Evolutionary conservation across 1,284 basidiomycete genomes (phyloP).

Genomic region (Moesziomyces sp.): DNA sequence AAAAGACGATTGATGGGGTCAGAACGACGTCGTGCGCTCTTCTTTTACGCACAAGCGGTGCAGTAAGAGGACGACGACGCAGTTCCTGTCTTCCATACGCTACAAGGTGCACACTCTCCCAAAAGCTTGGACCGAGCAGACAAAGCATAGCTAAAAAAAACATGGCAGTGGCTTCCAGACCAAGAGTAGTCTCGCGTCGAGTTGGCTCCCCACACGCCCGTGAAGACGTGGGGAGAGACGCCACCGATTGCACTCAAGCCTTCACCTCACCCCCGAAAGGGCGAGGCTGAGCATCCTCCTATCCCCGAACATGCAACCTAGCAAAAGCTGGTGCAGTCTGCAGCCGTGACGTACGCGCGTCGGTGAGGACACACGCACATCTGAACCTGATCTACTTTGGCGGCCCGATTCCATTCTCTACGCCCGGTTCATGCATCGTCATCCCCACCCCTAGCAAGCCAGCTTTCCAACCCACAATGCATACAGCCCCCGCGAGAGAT

Average conservation of each 20-base stretch:
- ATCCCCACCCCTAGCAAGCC: neutral
- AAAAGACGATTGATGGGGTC: constrained; percentile 17
- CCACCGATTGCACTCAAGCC: constrained; percentile 67
- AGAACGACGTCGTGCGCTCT: neutral
- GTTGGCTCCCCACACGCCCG: constrained; percentile 40
- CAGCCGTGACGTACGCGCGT: constrained; percentile 11
- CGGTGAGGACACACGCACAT: neutral
- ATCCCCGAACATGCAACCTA: constrained; percentile 43
- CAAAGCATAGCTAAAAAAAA: neutral
- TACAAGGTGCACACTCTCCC: too few relatives aligned
- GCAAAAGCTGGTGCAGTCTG: constrained; percentile 41
- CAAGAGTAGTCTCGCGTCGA: constrained; percentile 67
- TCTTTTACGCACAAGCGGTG: too few relatives aligned
- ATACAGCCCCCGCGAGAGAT: neutral
- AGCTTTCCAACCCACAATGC: neutral
- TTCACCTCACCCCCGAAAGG: constrained; percentile 15
- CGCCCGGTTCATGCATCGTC: constrained; percentile 15
- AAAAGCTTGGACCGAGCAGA: too few relatives aligned
- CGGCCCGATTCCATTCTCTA: constrained; percentile 55
- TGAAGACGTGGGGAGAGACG: constrained; percentile 34
- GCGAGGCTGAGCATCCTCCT: constrained; percentile 51
- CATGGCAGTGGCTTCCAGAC: constrained; percentile 42
- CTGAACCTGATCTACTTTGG: constrained; percentile 48
- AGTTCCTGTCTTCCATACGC: too few relatives aligned
- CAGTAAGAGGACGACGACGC: too few relatives aligned